Evolutionary conservation across 352 stramenopile genomes (phyloP).

Genomic region (Globisporangium irregulare): DNA sequence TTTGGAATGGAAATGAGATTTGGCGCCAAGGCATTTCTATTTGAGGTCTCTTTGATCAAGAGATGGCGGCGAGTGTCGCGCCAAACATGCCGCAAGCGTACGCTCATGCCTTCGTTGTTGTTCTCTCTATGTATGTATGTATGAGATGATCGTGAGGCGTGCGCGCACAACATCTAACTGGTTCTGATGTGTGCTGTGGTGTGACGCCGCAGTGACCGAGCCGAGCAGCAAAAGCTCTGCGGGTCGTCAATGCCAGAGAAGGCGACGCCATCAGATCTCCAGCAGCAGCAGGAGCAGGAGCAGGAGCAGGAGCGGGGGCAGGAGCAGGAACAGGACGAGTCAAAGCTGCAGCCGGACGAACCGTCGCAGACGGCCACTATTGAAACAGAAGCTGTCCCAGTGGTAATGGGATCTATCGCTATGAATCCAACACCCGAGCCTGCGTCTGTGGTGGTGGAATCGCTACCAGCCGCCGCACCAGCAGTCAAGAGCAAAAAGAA

Average conservation of each 20-base stretch:
- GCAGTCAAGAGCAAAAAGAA: conserved; percentile 27
- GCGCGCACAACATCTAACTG: background rate
- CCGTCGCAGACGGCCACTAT: background rate
- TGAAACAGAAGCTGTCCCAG: background rate
- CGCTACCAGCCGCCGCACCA: background rate
- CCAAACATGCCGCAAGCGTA: conserved; percentile 21
- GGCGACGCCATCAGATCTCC: background rate
- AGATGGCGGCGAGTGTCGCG: conserved; percentile 31
- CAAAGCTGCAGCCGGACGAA: background rate
- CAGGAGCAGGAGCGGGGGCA: background rate
- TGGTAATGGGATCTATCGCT: background rate
- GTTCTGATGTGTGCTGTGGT: background rate
- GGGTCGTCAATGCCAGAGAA: background rate
- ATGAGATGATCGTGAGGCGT: background rate
- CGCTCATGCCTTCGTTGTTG: conserved; percentile 1
- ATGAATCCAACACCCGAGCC: conserved; percentile 8
- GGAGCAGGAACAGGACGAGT: background rate
- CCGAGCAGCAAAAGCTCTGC: background rate
- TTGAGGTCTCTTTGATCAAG: background rate
- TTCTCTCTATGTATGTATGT: background rate
- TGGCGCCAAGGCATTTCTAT: background rate
- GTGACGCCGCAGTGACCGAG: background rate
- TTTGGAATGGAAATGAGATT: background rate
- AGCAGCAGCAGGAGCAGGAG: background rate
- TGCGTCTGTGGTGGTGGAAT: conserved; percentile 9